These are phyloP conservation scores for Sinapis alba DNA, from an alignment of 441 rosid species.

Conservation along the genomic window DNA sequence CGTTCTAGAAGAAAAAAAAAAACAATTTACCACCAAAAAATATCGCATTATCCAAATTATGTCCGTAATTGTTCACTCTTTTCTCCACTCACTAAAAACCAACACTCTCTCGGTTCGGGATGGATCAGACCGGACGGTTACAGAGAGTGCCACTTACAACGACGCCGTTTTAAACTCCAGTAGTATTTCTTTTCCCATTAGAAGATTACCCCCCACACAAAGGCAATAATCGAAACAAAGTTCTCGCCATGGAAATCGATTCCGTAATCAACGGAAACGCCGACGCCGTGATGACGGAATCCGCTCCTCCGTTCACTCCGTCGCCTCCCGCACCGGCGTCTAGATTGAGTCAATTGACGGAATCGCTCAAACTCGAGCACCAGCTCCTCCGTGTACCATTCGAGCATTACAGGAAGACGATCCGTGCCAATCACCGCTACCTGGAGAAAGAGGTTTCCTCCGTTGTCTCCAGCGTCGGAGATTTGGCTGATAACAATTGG, in stretches of 20 bases:
- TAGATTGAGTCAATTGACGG: conserved; percentile 42
- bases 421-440: conserved; percentile 75
- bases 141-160: not conserved
- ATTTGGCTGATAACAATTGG: conserved; percentile 55
- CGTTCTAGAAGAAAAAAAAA: too few relatives aligned
- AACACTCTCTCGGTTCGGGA: too few relatives aligned
- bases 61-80: too few relatives aligned
- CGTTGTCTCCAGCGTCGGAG: conserved; percentile 62
- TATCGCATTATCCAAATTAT: too few relatives aligned
- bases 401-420: conserved; percentile 90
- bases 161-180: not conserved
- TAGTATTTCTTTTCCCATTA: not conserved
- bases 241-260: not conserved
- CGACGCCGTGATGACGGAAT: not conserved
- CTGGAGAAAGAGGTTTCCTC: conserved; percentile 78
- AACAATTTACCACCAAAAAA: too few relatives aligned
- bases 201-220: too few relatives aligned
- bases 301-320: not conserved
- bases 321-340: not conserved
- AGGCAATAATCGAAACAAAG: too few relatives aligned
- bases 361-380: conserved; percentile 87
- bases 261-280: not conserved
- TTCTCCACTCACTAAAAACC: too few relatives aligned
- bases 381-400: conserved; percentile 91
- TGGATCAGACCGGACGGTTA: too few relatives aligned